phyloP scores from a whole-genome alignment of 495 filamentous ascomycete species.

The Bacidia gigantensis region DNA sequence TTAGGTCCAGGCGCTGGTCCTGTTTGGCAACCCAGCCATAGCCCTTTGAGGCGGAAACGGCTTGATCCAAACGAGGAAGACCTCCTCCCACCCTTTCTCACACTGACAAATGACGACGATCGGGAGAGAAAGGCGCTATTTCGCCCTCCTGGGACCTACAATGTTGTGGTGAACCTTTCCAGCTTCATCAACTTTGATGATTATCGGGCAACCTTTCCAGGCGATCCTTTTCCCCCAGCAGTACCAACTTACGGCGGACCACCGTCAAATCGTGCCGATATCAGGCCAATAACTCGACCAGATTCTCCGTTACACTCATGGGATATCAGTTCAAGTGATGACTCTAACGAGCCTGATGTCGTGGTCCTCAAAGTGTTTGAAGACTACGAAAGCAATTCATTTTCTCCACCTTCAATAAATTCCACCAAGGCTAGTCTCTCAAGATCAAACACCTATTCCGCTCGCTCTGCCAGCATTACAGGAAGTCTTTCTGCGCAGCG shows the following conservation, averaged over 20 bases:
- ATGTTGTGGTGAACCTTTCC: slow-evolving; percentile 40
- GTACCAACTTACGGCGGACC: background rate
- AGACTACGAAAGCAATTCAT: slow-evolving; percentile 27
- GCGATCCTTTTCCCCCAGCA: slow-evolving; percentile 14
- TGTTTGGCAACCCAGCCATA: slow-evolving; percentile 4
- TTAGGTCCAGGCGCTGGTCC: slow-evolving; percentile 1
- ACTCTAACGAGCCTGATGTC: slow-evolving; percentile 9
- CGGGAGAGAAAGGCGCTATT: slow-evolving; percentile 43
- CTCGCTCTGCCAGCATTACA: slow-evolving; percentile 2
- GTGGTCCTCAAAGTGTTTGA: slow-evolving; percentile 27
- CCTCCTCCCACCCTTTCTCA: slow-evolving; percentile 37
- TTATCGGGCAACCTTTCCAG: slow-evolving; percentile 28
- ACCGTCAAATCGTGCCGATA: background rate
- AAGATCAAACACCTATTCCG: slow-evolving; percentile 4
- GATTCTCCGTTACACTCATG: background rate
- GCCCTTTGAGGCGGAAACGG: slow-evolving; percentile 16
- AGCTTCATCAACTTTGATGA: slow-evolving; percentile 43
- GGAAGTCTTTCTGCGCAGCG: slow-evolving; percentile 4
- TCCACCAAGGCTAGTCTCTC: background rate
- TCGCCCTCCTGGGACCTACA: slow-evolving; percentile 40
- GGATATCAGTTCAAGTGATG: background rate
- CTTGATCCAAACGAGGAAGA: slow-evolving; percentile 24
- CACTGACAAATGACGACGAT: slow-evolving; percentile 46
- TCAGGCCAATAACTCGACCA: background rate
- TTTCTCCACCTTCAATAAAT: slow-evolving; percentile 6